Evolutionary conservation across 139 green algal genomes (phyloP).

Genomic region (Zygnema cylindricum): DNA sequence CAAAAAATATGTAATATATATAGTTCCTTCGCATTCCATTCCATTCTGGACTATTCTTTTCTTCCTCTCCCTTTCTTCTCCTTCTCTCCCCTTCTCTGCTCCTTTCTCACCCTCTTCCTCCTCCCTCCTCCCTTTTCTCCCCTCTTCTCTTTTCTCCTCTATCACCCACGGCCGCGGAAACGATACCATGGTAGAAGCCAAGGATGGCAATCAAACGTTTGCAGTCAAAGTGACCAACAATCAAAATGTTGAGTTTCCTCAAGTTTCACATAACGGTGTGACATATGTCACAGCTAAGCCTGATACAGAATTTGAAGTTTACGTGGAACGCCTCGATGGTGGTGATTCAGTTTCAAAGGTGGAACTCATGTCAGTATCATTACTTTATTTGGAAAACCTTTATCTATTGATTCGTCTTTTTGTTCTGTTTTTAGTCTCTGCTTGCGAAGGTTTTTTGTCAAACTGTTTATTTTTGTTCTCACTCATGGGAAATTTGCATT

Average conservation of each 20-base stretch:
- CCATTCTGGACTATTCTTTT: background rate
- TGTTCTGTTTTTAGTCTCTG: too few relatives aligned
- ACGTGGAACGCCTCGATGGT: conserved; percentile 13
- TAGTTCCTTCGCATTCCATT: background rate
- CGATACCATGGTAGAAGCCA: background rate
- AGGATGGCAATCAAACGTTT: too few relatives aligned
- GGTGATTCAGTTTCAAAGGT: background rate
- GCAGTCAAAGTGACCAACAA: too few relatives aligned
- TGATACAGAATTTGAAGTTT: conserved; percentile 47
- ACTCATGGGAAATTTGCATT: too few relatives aligned
- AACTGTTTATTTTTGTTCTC: too few relatives aligned
- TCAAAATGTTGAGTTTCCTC: background rate
- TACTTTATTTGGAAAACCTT: too few relatives aligned
- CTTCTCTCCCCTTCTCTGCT: background rate
- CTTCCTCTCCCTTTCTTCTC: background rate
- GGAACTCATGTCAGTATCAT: too few relatives aligned
- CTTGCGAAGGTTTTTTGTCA: too few relatives aligned
- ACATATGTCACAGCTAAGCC: background rate
- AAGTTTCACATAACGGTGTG: background rate
- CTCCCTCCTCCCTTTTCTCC: background rate
- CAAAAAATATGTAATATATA: too few relatives aligned
- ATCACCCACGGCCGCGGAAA: too few relatives aligned
- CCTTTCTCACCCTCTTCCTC: background rate
- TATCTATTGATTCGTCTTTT: too few relatives aligned
- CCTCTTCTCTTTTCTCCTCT: background rate